Base-by-base conservation (phyloP, 352 stramenopile genomes). In the Globisporangium radiosum region DNA sequence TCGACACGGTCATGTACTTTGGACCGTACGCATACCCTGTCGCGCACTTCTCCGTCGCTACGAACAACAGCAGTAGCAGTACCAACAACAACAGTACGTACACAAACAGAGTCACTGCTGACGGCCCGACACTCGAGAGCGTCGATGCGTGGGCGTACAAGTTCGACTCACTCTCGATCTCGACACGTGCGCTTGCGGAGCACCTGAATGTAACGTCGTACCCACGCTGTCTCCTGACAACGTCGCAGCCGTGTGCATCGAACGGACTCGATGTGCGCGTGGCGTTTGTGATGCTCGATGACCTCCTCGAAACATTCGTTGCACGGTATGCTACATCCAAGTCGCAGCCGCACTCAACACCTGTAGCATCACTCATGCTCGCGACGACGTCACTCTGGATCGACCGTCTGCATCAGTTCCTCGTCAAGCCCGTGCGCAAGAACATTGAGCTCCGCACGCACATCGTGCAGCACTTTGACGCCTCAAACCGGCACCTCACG, bases 1-100 rank as follows among this genome's bases (percentile, higher is more conserved):
- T 73, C 2, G 59, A 65, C 42, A 72, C 66, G 1, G 63, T 57
- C 3, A 63, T 79, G 42, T 70, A 60, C 19, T 87, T 78, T 45
- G 77, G 75, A 2, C 75, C 72, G 10, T 82, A 74, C 50, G 56
- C 63, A 17, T 83, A 85, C 52, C 68, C 63, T 0, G 57, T 84
- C 19, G 57, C 52, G 6, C 74, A 81, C n/a, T 56, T 80, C 13
- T 54, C 11, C 40, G 40, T 13, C 40, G 38, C 9, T n/a, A 14
- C 43, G 43, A 48, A 14, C 25, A 25, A 19, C 17, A 19, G 39
- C 39, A 43, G 39, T 43, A 43, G 39, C 39, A 10, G 10, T 7
- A 43, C 39, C 14, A 58, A 60, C 25, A 42, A 19, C 17, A 62
- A 44, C 36, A 64, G 25, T 5, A 38, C 25, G 6, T 44, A 15